phyloP scores from a whole-genome alignment of 1,284 basidiomycete genomes.

The Puccinia horiana region DNA sequence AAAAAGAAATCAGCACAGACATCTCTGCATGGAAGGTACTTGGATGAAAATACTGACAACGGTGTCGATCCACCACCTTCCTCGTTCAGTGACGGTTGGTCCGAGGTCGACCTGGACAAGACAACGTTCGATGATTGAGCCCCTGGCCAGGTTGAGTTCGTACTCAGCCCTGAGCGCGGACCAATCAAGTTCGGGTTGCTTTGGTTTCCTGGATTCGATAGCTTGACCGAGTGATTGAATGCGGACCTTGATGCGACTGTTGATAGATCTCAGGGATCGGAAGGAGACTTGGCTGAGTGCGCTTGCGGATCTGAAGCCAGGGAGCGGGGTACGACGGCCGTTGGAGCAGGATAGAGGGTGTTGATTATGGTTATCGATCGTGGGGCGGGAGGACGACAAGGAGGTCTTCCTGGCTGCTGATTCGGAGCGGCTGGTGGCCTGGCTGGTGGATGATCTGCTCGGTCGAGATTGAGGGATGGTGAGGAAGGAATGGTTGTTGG shows the following conservation, averaged over 20 bases:
- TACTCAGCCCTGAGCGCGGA: conserved; percentile 29
- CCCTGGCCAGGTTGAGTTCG: conserved; percentile 33
- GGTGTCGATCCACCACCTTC: conserved; percentile 29
- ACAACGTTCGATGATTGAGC: conserved; percentile 47
- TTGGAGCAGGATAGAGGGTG: neutral
- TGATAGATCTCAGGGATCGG: conserved; percentile 32
- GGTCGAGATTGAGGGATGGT: neutral
- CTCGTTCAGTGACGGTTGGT: conserved; percentile 3
- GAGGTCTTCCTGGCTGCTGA: neutral
- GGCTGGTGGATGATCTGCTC: neutral
- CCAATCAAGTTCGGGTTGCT: conserved; percentile 19
- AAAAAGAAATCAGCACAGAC: neutral
- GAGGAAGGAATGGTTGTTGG: conserved; percentile 20
- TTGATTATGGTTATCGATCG: neutral
- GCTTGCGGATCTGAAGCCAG: conserved; percentile 6
- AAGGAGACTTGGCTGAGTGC: conserved; percentile 40
- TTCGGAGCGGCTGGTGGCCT: neutral
- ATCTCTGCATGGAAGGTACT: neutral
- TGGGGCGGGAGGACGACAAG: neutral
- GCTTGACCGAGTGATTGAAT: neutral
- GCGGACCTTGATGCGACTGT: conserved; percentile 8
- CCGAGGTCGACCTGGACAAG: conserved; percentile 41
- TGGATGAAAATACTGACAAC: conserved; percentile 26
- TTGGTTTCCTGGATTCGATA: neutral
- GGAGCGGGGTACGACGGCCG: neutral